Percentiles rank a stretch among this genome's conserved stretches.
phyloP scores from a whole-genome alignment of 768 basidiomycete genomes.

The Sutorius australiensis region DNA sequence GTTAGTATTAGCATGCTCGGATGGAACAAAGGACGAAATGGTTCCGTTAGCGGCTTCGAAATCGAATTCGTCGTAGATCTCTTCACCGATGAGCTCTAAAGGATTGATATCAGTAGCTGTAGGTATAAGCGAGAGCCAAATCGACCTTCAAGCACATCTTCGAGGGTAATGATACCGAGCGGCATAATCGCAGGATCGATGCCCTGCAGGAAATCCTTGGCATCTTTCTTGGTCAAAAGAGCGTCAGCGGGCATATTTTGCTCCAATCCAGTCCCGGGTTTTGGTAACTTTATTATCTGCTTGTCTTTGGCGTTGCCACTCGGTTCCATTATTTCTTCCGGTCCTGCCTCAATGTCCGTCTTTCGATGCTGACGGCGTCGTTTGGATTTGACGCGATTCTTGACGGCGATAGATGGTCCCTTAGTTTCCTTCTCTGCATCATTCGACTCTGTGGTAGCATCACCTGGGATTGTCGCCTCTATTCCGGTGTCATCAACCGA shows the following conservation, averaged over 20 bases:
- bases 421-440: constrained; percentile 12
- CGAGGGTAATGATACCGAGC: constrained; percentile 87
- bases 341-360: constrained; percentile 26
- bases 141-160: constrained; percentile 86
- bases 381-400: constrained; percentile 14
- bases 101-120: neutral
- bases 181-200: constrained; percentile 82
- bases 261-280: constrained; percentile 48
- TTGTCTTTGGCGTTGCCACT: constrained; percentile 19
- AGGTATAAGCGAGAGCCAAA: neutral
- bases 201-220: constrained; percentile 80
- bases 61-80: constrained; percentile 91
- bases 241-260: constrained; percentile 90
- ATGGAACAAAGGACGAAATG: constrained; percentile 40
- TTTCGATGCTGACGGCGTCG: constrained; percentile 9
- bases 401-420: constrained; percentile 5
- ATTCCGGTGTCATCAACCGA: constrained; percentile 35
- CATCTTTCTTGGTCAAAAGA: constrained; percentile 68
- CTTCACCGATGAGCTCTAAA: constrained; percentile 85
- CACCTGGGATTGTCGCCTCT: constrained; percentile 28
- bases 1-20: constrained; percentile 30
- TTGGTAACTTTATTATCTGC: constrained; percentile 29
- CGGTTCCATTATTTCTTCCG: constrained; percentile 10
- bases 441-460: constrained; percentile 20
- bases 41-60: constrained; percentile 66